Base-by-base conservation (phyloP, 306 rosid species). In the Bauhinia variegata region DNA sequence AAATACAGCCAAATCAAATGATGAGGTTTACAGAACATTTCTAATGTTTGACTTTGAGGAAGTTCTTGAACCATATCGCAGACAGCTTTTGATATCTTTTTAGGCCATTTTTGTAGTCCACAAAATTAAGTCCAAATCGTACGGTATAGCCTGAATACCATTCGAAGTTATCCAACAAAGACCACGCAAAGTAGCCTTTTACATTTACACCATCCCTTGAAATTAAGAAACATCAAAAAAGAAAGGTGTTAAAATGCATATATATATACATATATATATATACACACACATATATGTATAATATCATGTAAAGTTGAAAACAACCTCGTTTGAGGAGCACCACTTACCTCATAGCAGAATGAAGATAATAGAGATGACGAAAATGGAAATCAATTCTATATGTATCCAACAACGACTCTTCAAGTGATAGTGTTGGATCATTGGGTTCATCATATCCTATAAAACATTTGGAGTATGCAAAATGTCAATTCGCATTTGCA, bases 101-200 rank as follows among this genome's bases (percentile, higher is more conserved):
- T 4, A 44, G 17, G 8, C 55, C 79, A 52, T 79, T 43, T n/a
- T 56, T 54, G 39, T 56, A 83, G 38, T 83, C 87, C 14, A 79
- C 75, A 44, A 31, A 79, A 64, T 68, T 58, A 58, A 83, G 63
- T 3, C 84, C 84, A 32, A 83, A 83, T 1, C 84, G 69, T 4
- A 70, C 75, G 0, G 73, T 64, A 32, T 60, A 83, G 7, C 87
- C 84, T 1, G 17, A 5, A 11, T 11, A 36, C 84, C 87, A 83
- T 70, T 83, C 87, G 17, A 75, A 79, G 33, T 79, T 76, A 30
- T 83, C 87, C 12, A 83, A 23, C 54, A 83, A 60, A 0, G 84
- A 79, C 84, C 82, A 83, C 60, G 87, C 84, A 69, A 79, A 83
- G n/a, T 79, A 79, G 0, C 84, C 82, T 9, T 79, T 73, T 47